Evolutionary conservation across 2,329 filamentous ascomycete species (phyloP).

Genomic region (Ophiostoma sp.): DNA sequence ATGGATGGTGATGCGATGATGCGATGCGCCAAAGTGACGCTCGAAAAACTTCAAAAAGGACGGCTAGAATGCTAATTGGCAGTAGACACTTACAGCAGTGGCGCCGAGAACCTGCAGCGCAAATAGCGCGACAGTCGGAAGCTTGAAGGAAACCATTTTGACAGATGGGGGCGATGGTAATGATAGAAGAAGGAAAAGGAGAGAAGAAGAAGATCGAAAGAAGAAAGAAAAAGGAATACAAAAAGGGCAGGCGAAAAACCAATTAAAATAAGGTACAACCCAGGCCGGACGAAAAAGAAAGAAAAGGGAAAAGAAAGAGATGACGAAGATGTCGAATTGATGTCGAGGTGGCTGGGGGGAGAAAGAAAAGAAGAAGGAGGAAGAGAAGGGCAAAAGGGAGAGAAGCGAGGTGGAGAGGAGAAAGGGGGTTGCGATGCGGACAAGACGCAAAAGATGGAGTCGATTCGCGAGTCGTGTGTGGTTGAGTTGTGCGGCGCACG

Average conservation of each 20-base stretch:
- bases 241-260: conserved; percentile 3
- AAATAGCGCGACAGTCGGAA: conserved; percentile 70
- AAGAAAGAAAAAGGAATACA: conserved; percentile 19
- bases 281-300: conserved; percentile 1
- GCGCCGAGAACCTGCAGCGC: conserved; percentile 67
- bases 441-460: conserved; percentile 17
- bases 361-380: conserved; percentile 9
- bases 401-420: conserved; percentile 2
- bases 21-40: neutral
- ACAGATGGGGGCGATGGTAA: conserved; percentile 16
- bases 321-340: neutral
- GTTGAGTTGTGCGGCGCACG: conserved; percentile 5
- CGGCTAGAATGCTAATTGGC: neutral
- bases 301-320: conserved; percentile 17
- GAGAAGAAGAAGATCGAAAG: conserved; percentile 24
- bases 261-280: conserved; percentile 6
- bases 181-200: conserved; percentile 5
- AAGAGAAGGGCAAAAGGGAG: conserved; percentile 24
- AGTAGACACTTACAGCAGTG: conserved; percentile 55
- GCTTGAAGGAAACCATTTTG: conserved; percentile 72
- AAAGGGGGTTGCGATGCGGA: conserved; percentile 19
- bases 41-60: neutral
- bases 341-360: conserved; percentile 9
- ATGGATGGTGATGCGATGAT: neutral
- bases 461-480: conserved; percentile 16